Evolutionary conservation across 305 asterid species (phyloP).

Genomic region (Rubia peregrina): DNA sequence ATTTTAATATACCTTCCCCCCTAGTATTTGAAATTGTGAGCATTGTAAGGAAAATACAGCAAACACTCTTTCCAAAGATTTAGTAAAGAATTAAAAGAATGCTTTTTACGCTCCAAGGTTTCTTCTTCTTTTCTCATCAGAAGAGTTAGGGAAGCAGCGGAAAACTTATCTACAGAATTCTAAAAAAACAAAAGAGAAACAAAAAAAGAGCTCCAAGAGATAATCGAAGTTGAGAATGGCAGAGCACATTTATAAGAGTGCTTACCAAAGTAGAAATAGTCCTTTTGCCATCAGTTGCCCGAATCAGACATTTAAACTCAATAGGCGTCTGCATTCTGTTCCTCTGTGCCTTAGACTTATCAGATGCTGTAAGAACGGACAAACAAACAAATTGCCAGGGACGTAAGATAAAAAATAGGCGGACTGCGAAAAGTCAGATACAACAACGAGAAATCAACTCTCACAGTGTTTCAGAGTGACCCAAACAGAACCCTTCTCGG

Average conservation of each 20-base stretch:
- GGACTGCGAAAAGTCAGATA: not conserved
- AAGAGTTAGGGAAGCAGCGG: not conserved
- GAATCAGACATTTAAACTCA: constrained; percentile 75
- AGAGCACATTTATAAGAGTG: not conserved
- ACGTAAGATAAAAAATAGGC: not conserved
- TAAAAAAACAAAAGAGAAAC: not conserved
- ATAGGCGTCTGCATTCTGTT: constrained; percentile 66
- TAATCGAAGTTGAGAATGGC: not conserved
- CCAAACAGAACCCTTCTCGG: constrained; percentile 87
- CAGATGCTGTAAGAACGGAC: constrained; percentile 56
- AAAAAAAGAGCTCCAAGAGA: no score
- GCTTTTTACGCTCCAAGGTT: no score
- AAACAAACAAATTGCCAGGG: not conserved
- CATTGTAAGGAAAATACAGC: not conserved
- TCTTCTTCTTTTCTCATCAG: no score
- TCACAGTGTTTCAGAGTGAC: constrained; percentile 81
- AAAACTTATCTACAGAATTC: not conserved
- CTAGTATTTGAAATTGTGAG: no score
- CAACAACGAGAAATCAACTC: constrained; percentile 10
- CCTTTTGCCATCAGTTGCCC: constrained; percentile 92
- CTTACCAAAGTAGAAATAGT: constrained; percentile 72
- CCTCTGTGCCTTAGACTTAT: constrained; percentile 63
- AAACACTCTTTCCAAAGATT: not conserved
- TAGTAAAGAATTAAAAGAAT: not conserved
- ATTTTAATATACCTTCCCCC: not conserved